Conservation (phyloP, 805 yeast species). For the Lachancea waltii region DNA sequence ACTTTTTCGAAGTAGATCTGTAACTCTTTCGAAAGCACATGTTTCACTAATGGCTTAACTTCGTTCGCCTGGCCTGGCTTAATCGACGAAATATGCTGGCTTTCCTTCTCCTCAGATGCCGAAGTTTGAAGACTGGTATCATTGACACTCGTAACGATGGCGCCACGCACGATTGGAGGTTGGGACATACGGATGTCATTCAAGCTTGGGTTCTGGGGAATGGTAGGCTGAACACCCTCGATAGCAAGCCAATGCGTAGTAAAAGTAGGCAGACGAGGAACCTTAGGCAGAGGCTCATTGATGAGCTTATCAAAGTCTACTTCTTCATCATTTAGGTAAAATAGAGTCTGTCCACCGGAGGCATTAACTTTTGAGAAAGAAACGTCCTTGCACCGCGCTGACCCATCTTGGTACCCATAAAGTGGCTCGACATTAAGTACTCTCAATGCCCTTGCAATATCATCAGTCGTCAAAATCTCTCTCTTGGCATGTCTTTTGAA, state of each 20-base stretch:
- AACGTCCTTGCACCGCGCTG: conserved; percentile 47
- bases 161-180: conserved; percentile 78
- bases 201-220: conserved; percentile 86
- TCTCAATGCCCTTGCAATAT: conserved; percentile 72
- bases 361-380: conserved; percentile 82
- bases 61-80: conserved; percentile 44
- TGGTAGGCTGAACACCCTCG: conserved; percentile 97
- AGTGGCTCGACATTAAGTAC: conserved; percentile 89
- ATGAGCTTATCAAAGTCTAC: conserved; percentile 90
- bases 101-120: conserved; percentile 20
- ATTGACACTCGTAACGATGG: conserved; percentile 60
- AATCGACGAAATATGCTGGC: conserved; percentile 30
- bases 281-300: conserved; percentile 90
- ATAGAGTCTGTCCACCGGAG: conserved; percentile 88
- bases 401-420: conserved; percentile 66
- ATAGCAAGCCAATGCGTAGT: conserved; percentile 97
- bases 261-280: conserved; percentile 85
- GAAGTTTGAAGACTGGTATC: conserved; percentile 39
- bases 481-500: conserved; percentile 94
- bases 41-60: conserved; percentile 88
- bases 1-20: conserved; percentile 91
- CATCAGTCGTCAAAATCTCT: conserved; percentile 70
- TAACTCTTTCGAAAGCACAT: conserved; percentile 87
- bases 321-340: conserved; percentile 87
- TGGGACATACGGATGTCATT: conserved; percentile 63